Evolutionary conservation across 2,329 filamentous ascomycete species (phyloP).

Genomic region (Paraphoma chrysanthemicola): DNA sequence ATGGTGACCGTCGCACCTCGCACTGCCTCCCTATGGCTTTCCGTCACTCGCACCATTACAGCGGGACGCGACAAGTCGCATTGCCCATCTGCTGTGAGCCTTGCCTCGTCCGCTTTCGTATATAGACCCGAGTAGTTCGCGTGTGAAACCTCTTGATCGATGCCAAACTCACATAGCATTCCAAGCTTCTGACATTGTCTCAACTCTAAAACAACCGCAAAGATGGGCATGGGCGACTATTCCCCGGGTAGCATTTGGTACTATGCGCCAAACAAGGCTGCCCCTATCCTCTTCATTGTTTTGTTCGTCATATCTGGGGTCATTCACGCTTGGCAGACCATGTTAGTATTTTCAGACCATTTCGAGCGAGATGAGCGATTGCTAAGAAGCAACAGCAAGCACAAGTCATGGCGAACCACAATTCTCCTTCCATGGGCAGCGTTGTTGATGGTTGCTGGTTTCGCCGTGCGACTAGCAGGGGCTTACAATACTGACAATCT

Average conservation of each 20-base stretch:
- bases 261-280: constrained; percentile 63
- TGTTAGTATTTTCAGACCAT: constrained; percentile 50
- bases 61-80: not conserved
- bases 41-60: not conserved
- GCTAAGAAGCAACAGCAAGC: constrained; percentile 50
- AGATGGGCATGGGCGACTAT: constrained; percentile 43
- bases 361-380: not conserved
- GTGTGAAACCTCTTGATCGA: not conserved
- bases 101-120: constrained; percentile 7
- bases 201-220: constrained; percentile 1
- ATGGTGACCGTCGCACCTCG: not conserved
- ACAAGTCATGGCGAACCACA: constrained; percentile 65
- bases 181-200: constrained; percentile 4
- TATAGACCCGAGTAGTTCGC: constrained; percentile 7
- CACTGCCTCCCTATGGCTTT: constrained; percentile 3
- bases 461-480: constrained; percentile 61
- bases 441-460: constrained; percentile 63
- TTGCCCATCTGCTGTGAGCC: constrained; percentile 12
- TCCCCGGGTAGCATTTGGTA: constrained; percentile 45
- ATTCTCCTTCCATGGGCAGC: constrained; percentile 62
- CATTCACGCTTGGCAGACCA: constrained; percentile 63
- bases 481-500: constrained; percentile 58
- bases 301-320: constrained; percentile 56
- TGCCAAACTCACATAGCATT: not conserved
- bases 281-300: constrained; percentile 61